Percentiles rank a stretch among this genome's conserved stretches.
Evolutionary conservation across 352 stramenopile genomes (phyloP).

Genomic region (Pythium oligandrum): DNA sequence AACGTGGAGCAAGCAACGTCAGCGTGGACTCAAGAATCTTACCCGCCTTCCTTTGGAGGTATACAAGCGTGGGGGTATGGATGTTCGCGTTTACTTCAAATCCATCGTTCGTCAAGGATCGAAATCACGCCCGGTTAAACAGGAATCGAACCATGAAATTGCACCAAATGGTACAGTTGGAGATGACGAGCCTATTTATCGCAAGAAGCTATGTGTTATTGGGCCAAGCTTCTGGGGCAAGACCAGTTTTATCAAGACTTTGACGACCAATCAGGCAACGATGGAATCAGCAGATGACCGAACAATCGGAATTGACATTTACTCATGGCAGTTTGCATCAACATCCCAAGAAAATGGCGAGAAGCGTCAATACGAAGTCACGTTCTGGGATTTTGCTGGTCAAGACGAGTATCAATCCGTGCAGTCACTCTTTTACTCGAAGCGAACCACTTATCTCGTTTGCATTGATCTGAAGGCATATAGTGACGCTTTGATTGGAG

Average conservation of each 20-base stretch:
- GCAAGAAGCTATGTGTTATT: conserved; percentile 24
- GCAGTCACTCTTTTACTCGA: conserved; percentile 13
- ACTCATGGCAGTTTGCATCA: conserved; percentile 18
- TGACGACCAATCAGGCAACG: conserved; percentile 7
- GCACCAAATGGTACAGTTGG: no score
- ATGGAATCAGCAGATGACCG: conserved; percentile 14
- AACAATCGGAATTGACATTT: conserved; percentile 27
- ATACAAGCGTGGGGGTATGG: background rate
- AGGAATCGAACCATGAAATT: no score
- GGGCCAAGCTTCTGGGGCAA: conserved; percentile 24
- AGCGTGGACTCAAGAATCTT: no score
- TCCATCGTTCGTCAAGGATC: background rate
- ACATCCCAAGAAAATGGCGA: no score
- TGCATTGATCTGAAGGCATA: conserved; percentile 9
- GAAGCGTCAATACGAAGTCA: conserved; percentile 1
- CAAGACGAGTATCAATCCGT: conserved; percentile 12
- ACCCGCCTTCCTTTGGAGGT: background rate
- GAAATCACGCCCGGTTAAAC: background rate
- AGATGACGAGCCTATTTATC: conserved; percentile 1
- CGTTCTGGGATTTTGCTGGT: conserved; percentile 14
- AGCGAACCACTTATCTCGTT: conserved; percentile 11
- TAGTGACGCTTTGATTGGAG: background rate
- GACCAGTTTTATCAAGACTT: conserved; percentile 29
- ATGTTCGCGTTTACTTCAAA: conserved; percentile 1
- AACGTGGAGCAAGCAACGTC: no score